Evolutionary conservation across 805 yeast genomes (phyloP).

Genomic region (Kluyveromyces wickerhamii): DNA sequence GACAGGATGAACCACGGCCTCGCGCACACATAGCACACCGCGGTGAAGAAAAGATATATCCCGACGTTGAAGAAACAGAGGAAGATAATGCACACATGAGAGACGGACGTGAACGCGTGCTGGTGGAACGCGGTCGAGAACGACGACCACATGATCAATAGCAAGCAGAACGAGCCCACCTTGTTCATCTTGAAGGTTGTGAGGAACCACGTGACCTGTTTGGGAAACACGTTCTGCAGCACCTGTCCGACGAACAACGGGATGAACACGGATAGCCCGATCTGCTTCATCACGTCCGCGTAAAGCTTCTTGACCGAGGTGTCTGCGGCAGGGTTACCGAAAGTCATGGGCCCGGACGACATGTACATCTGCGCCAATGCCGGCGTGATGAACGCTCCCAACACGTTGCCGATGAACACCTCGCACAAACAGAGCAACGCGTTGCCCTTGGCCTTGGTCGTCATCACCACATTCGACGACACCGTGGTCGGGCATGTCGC

Average conservation of each 20-base stretch:
- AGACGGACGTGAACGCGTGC: conserved; percentile 62
- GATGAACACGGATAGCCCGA: conserved; percentile 75
- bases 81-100: conserved; percentile 63
- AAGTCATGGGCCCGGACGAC: conserved; percentile 48
- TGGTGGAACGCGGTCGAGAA: conserved; percentile 85
- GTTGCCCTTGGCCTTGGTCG: conserved; percentile 77
- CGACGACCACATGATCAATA: conserved; percentile 69
- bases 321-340: conserved; percentile 72
- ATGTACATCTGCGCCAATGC: conserved; percentile 70
- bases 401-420: conserved; percentile 73
- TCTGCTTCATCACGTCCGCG: conserved; percentile 74
- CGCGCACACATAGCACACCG: conserved; percentile 48
- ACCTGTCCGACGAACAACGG: conserved; percentile 88
- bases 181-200: conserved; percentile 55
- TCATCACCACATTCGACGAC: conserved; percentile 88
- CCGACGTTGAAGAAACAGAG: conserved; percentile 79
- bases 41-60: conserved; percentile 68
- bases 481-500: conserved; percentile 90
- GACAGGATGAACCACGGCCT: conserved; percentile 48
- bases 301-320: conserved; percentile 49
- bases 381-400: conserved; percentile 86
- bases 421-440: conserved; percentile 72
- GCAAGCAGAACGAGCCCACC: conserved; percentile 72
- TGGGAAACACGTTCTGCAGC: conserved; percentile 61
- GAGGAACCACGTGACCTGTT: conserved; percentile 52